Base-by-base conservation (phyloP, 352 stramenopile species). In the Phytophthora quininea region DNA sequence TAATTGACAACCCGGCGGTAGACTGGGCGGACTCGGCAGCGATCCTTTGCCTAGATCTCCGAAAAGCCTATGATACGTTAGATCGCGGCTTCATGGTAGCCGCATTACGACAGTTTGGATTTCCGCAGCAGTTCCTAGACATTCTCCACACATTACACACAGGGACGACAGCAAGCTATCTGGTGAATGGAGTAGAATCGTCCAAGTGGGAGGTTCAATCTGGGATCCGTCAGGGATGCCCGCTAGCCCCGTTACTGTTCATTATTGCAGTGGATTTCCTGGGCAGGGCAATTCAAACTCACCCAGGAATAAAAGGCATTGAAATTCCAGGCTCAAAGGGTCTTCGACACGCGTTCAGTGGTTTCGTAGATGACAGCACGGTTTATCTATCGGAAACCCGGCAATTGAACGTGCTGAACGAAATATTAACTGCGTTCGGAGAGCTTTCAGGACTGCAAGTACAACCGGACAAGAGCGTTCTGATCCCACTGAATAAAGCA, bases 61-160 rank as follows among this genome's bases (percentile, higher is more conserved):
- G 50, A 4, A 66, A 66, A 48, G 58, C 37, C 1, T 66, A 59
- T 32, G 40, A 66, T 15, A 66, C 58, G 11, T 6, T 66, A 11
- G 38, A 48, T 24, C 24, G 30, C 9, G 40, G 15, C 7, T 66
- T 66, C 15, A 19, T 59, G 29, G 2, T 33, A 29, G 27, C 24
- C 2, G 40, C 31, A n/a, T 24, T 59, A 12, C 14, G 7, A 0
- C 3, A 58, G 47, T 59, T 42, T 42, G 50, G 58, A 31, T 66
- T 59, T 9, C 27, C 40, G 8, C 38, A 52, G 12, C 14, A 33
- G 3, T 59, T 59, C 27, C n/a, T 58, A 0, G 27, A 58, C 31
- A 19, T 66, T 1, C 10, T 59, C 10, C 48, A 40, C 4, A 32
- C 14, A 8, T 27, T 60, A 8, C 58, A 66, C 31, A 35, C 32